Conservation (phyloP, 2,329 filamentous ascomycete species). For the Fusarium sp. region DNA sequence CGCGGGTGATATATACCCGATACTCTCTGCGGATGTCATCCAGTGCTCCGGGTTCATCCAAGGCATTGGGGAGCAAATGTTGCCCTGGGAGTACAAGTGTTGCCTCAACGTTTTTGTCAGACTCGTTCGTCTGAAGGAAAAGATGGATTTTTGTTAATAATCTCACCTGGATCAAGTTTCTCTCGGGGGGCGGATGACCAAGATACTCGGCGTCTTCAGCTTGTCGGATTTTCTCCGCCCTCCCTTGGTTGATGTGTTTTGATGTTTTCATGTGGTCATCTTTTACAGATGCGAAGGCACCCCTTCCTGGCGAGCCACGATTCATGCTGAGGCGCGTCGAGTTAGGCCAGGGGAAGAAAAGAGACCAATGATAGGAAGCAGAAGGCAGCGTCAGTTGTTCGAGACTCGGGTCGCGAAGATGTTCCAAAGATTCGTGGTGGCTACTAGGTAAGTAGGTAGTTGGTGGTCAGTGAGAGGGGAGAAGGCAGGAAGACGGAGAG, state of each 20-base stretch:
- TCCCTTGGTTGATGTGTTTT: constrained; percentile 38
- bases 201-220: constrained; percentile 39
- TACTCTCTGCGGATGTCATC: constrained; percentile 45
- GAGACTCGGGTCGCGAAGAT: neutral
- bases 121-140: neutral
- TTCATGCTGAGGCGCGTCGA: neutral
- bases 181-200: constrained; percentile 38
- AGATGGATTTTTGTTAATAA: neutral
- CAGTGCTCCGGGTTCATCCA: constrained; percentile 41
- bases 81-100: constrained; percentile 47
- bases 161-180: constrained; percentile 42
- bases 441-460: neutral
- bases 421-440: neutral
- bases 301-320: neutral
- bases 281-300: constrained; percentile 10
- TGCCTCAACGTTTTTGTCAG: constrained; percentile 9
- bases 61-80: constrained; percentile 40
- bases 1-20: constrained; percentile 48
- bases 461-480: neutral
- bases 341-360: neutral
- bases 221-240: constrained; percentile 27
- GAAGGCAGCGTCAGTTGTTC: neutral
- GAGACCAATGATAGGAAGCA: neutral
- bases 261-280: constrained; percentile 25
- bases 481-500: neutral